phyloP scores from a whole-genome alignment of 1,139 yeast species.

The Blastobotrys apis region DNA sequence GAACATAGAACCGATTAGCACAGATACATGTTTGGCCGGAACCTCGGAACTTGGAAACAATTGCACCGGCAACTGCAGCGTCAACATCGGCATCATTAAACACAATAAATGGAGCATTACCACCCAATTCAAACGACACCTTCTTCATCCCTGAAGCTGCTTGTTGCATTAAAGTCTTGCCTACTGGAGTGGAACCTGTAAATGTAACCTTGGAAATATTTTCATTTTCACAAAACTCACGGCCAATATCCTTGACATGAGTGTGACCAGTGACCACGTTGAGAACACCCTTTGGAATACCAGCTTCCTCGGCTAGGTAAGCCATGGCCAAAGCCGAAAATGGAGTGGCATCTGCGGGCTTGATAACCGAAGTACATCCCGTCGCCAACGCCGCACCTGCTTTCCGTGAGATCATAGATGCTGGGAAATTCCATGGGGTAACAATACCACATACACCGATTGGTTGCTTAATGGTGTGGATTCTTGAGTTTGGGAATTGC shows the following conservation, averaged over 20 bases:
- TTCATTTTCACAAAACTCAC: conserved; percentile 63
- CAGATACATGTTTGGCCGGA: conserved; percentile 83
- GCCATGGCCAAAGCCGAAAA: conserved; percentile 80
- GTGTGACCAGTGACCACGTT: conserved; percentile 62
- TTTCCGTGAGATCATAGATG: conserved; percentile 90
- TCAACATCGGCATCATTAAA: conserved; percentile 81
- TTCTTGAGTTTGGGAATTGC: conserved; percentile 51
- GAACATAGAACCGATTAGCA: conserved; percentile 71
- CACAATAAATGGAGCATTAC: conserved; percentile 88
- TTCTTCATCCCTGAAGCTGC: conserved; percentile 76
- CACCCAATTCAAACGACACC: conserved; percentile 84
- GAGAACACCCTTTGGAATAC: conserved; percentile 79
- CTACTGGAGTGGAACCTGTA: conserved; percentile 87
- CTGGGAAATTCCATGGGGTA: conserved; percentile 96
- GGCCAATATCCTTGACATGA: conserved; percentile 54
- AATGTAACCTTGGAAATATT: conserved; percentile 72
- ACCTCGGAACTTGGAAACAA: conserved; percentile 66
- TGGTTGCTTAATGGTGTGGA: conserved; percentile 68
- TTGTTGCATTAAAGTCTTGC: conserved; percentile 74
- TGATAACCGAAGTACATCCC: conserved; percentile 85
- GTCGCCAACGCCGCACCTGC: conserved; percentile 90
- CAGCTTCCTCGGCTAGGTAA: conserved; percentile 67
- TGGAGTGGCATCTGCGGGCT: conserved; percentile 91
- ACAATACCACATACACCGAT: conserved; percentile 87
- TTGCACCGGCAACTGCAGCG: conserved; percentile 67